A percentile compares a stretch with the other conserved stretches of the same genome.
Conservation (phyloP, 306 rosid species). For the Arachis hypogaea region DNA sequence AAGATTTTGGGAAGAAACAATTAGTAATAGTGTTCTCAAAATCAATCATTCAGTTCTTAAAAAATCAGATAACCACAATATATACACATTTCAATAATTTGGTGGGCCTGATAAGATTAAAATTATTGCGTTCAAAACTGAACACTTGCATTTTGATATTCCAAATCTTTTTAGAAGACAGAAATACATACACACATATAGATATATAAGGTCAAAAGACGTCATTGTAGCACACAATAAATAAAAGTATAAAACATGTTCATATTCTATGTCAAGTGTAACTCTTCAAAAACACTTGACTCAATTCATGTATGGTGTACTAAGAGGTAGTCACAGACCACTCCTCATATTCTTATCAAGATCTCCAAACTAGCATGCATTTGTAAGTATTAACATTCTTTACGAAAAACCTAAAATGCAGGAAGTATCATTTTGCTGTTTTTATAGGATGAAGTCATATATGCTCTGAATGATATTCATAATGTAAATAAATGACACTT, state of each 20-base stretch:
- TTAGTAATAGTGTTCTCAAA: neutral
- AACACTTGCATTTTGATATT: neutral
- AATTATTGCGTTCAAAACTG: constrained; percentile 14
- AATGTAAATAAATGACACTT: constrained; percentile 34
- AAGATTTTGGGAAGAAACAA: neutral
- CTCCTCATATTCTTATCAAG: neutral
- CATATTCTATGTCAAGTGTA: constrained; percentile 5
- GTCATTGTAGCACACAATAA: neutral
- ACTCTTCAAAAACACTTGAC: neutral
- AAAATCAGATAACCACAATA: neutral
- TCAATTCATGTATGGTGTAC: neutral
- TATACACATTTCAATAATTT: neutral
- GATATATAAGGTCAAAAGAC: neutral
- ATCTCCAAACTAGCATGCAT: neutral
- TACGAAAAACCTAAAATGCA: neutral
- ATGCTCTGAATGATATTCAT: constrained; percentile 28
- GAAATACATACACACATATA: too few relatives aligned
- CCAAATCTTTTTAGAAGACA: neutral
- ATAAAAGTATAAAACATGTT: neutral
- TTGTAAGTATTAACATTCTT: neutral
- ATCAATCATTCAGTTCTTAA: neutral
- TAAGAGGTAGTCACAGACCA: neutral
- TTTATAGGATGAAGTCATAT: constrained; percentile 10
- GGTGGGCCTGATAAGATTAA: neutral
- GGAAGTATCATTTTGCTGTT: constrained; percentile 2